These are phyloP conservation scores for Populus alba DNA, from an alignment of 345 rosid genomes.

Conservation along the genomic window DNA sequence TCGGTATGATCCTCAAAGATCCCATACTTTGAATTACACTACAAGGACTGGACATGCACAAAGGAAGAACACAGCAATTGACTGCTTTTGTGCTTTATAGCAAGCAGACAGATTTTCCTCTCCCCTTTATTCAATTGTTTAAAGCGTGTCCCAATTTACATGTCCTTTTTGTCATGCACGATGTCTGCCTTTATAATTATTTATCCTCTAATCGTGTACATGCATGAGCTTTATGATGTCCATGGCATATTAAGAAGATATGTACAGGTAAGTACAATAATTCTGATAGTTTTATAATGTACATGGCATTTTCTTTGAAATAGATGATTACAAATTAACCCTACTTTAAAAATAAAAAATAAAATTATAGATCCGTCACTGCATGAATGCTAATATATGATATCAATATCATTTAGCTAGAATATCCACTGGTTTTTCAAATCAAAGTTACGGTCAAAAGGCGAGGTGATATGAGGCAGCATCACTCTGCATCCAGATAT, in stretches of 20 bases:
- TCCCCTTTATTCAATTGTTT: neutral
- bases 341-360: too few relatives aligned
- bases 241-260: too few relatives aligned
- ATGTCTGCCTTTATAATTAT: neutral
- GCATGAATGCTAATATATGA: neutral
- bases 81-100: conserved; percentile 12
- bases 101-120: conserved; percentile 1
- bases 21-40: neutral
- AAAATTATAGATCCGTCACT: too few relatives aligned
- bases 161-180: neutral
- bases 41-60: neutral
- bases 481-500: neutral
- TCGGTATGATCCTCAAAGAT: neutral
- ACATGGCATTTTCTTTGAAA: too few relatives aligned
- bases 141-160: neutral
- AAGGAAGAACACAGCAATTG: conserved; percentile 7
- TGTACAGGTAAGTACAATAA: too few relatives aligned
- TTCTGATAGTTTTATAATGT: too few relatives aligned
- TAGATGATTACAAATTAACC: too few relatives aligned
- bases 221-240: neutral
- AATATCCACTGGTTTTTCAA: neutral
- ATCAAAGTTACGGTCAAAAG: neutral
- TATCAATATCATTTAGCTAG: neutral
- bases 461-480: neutral
- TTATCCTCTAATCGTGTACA: neutral